Percentiles rank a stretch among this genome's conserved stretches.
Evolutionary conservation across 345 rosid genomes (phyloP).

Genomic region (Reutealis trisperma): DNA sequence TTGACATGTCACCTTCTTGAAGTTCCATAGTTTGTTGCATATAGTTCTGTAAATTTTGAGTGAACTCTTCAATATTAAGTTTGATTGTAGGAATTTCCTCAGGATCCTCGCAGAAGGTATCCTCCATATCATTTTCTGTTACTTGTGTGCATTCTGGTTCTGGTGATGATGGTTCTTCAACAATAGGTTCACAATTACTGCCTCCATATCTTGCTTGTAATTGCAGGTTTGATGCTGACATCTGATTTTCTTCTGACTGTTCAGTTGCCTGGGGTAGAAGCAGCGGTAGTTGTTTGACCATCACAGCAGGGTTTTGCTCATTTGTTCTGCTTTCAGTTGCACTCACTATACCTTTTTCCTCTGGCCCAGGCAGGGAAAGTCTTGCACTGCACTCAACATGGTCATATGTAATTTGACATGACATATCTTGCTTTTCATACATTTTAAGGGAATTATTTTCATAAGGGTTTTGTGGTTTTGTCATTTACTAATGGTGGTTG

Average conservation of each 20-base stretch:
- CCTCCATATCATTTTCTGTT: constrained; percentile 43
- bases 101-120: constrained; percentile 25
- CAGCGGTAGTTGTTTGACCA: constrained; percentile 35
- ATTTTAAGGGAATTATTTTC: constrained; percentile 9
- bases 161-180: constrained; percentile 37
- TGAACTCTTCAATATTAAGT: constrained; percentile 37
- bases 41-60: constrained; percentile 28
- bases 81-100: constrained; percentile 50
- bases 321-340: constrained; percentile 34
- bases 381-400: constrained; percentile 66
- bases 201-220: constrained; percentile 23
- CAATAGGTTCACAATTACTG: constrained; percentile 17
- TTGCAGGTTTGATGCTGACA: constrained; percentile 29
- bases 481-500: constrained; percentile 1
- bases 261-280: constrained; percentile 41
- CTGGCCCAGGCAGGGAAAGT: constrained; percentile 85
- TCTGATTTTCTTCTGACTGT: constrained; percentile 32
- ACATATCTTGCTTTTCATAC: not conserved
- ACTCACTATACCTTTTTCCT: constrained; percentile 56
- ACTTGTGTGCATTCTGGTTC: constrained; percentile 19
- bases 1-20: constrained; percentile 36
- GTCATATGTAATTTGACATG: constrained; percentile 9
- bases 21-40: constrained; percentile 28
- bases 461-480: not conserved
- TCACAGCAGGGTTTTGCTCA: constrained; percentile 33